A percentile compares a stretch with the other conserved stretches of the same genome.
Evolutionary conservation across 2,329 filamentous ascomycete species (phyloP).

Genomic region (Amesomyces nigricolor): DNA sequence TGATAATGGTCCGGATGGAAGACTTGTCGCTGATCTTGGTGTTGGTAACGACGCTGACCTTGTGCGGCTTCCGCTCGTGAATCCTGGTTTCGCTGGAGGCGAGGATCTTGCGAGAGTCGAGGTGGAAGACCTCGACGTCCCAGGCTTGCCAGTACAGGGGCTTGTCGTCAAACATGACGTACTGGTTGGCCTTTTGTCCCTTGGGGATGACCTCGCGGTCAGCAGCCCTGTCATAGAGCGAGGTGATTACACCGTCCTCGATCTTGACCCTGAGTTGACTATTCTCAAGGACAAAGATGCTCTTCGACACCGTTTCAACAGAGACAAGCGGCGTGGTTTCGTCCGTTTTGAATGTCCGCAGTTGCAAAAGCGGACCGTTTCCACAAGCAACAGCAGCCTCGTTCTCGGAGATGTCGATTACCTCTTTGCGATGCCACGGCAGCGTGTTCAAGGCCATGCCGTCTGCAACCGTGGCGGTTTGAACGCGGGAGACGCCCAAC

Average conservation of each 20-base stretch:
- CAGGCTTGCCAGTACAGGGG: slow-evolving; percentile 96
- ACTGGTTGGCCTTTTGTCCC: slow-evolving; percentile 75
- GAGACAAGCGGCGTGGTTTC: slow-evolving; percentile 45
- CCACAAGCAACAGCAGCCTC: slow-evolving; percentile 53
- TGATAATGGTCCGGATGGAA: slow-evolving; percentile 81
- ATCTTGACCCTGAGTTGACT: slow-evolving; percentile 68
- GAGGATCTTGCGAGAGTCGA: slow-evolving; percentile 78
- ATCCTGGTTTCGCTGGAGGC: slow-evolving; percentile 63
- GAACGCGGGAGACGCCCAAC: slow-evolving; percentile 54
- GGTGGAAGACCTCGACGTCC: slow-evolving; percentile 96
- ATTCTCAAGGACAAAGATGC: slow-evolving; percentile 75
- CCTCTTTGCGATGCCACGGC: slow-evolving; percentile 73
- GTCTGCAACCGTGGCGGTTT: slow-evolving; percentile 38
- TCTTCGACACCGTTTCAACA: slow-evolving; percentile 46
- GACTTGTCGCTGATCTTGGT: slow-evolving; percentile 84
- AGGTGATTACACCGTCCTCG: slow-evolving; percentile 71
- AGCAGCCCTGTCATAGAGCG: slow-evolving; percentile 68
- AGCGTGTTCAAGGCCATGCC: slow-evolving; percentile 75
- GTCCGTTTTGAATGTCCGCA: slow-evolving; percentile 45
- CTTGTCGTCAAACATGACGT: slow-evolving; percentile 95
- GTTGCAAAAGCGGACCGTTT: slow-evolving; percentile 45
- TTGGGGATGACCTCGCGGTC: slow-evolving; percentile 72
- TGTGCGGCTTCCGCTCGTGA: slow-evolving; percentile 64
- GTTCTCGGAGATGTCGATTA: slow-evolving; percentile 57
- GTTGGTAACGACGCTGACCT: slow-evolving; percentile 75